Percentiles rank a stretch among this genome's conserved stretches.
phyloP scores from a whole-genome alignment of 139 green algal genomes.

The Monoraphidium neglectum region DNA sequence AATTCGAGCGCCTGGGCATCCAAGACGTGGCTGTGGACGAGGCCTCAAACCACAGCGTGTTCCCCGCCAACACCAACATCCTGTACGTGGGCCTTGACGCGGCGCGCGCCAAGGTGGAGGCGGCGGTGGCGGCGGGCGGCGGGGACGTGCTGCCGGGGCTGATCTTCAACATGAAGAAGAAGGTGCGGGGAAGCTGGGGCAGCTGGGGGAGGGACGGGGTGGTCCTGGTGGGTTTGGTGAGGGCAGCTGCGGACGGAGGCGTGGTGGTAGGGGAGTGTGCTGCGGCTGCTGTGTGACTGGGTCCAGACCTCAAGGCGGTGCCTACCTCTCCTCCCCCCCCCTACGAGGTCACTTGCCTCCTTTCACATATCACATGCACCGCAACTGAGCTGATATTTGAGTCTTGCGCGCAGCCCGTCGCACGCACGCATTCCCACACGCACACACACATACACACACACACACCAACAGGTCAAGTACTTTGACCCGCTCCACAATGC shows the following conservation, averaged over 20 bases:
- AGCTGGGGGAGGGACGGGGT: background rate
- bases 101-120: conserved; percentile 49
- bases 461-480: conserved; percentile 43
- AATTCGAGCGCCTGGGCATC: conserved; percentile 89
- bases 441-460: too few species aligned
- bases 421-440: too few species aligned
- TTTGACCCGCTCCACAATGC: conserved; percentile 37
- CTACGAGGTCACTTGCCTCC: too few species aligned
- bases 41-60: conserved; percentile 51
- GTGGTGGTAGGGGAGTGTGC: too few species aligned
- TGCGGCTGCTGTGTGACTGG: too few species aligned
- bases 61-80: conserved; percentile 99
- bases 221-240: background rate
- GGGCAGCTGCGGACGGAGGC: too few species aligned
- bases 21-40: conserved; percentile 60
- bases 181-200: conserved; percentile 37
- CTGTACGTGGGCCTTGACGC: conserved; percentile 81
- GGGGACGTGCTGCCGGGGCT: conserved; percentile 85
- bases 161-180: conserved; percentile 98
- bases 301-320: too few species aligned
- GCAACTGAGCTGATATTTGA: too few species aligned
- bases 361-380: too few species aligned
- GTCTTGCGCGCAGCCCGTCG: too few species aligned
- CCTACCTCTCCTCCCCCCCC: conserved; percentile 6
- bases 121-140: conserved; percentile 41